Base-by-base conservation (phyloP, 192 early-diverging fungal genomes). In the Backusella sp. region DNA sequence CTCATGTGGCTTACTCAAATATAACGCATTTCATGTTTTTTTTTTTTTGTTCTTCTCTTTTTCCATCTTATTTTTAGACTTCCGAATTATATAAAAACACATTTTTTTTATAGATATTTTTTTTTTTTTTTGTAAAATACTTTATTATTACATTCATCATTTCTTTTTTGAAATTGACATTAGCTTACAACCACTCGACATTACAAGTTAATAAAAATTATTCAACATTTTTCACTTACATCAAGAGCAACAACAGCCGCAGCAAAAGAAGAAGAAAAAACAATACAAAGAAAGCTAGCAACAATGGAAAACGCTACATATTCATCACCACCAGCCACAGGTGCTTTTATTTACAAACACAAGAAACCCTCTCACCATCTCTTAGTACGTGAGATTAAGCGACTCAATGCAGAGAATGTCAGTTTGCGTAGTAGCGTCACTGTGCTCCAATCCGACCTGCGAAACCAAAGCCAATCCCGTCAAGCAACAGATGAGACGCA, bases 341-440 rank as follows among this genome's bases (percentile, higher is more conserved):
- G 6, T 23, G n/a, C 53, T 17, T 7, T 28, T 17, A 42, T 23
- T 5, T 23, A 49, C 26, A 21, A 41, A 21, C 66, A 66, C 23
- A 74, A 74, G n/a, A 62, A 78, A n/a, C 53, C 23, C 17, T 74
- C 77, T 6, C 68, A 74, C 37, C 42, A 74, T 34, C 46, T 53
- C 12, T 23, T 83, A 14, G 8, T 72, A 1, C 77, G 82, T 30
- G 82, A 83, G 68, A 70, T 83, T 19, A 75, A 78, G 21, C 74
- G 78, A 23, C 36, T 83, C 17, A 75, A 73, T 7, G 35, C 66
- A 30, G 82, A 83, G 56, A 83, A 83, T 72, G 75, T 66, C 0
- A 46, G 53, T 17, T 41, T 83, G 6, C 70, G 53, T 42, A 49
- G 46, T 14, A 76, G 75, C 19, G 72, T 83, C 23, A 28, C 67